These are phyloP conservation scores for Gossypium turneri DNA, from an alignment of 345 rosid genomes.

Conservation along the genomic window DNA sequence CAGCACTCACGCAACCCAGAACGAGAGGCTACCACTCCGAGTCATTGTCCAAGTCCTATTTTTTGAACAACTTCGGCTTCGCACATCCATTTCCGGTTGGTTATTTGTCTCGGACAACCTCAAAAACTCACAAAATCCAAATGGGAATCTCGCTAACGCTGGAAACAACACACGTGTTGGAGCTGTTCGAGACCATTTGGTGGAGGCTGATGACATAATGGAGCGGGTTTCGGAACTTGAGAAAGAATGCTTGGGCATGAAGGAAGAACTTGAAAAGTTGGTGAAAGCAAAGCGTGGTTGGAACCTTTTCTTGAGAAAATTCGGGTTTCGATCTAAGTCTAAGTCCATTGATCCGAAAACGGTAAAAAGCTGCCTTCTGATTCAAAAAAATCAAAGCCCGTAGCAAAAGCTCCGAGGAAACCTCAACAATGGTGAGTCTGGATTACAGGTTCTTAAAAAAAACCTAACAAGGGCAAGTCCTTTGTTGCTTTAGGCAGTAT, in stretches of 20 bases:
- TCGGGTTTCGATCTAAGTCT: slow-evolving; percentile 41
- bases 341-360: slow-evolving; percentile 25
- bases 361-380: slow-evolving; percentile 19
- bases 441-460: slow-evolving; percentile 9
- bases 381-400: slow-evolving; percentile 18
- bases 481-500: not conserved
- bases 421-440: slow-evolving; percentile 16
- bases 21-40: slow-evolving; percentile 83
- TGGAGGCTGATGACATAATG: slow-evolving; percentile 50
- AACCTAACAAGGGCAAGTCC: not conserved
- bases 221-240: slow-evolving; percentile 72
- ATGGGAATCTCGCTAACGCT: slow-evolving; percentile 38
- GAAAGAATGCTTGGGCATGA: slow-evolving; percentile 72
- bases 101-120: slow-evolving; percentile 57
- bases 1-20: slow-evolving; percentile 89
- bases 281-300: slow-evolving; percentile 60
- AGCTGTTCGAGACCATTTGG: slow-evolving; percentile 17
- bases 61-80: slow-evolving; percentile 84
- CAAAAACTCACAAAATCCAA: slow-evolving; percentile 37
- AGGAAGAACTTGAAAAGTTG: slow-evolving; percentile 68
- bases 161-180: slow-evolving; percentile 29
- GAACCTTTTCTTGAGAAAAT: slow-evolving; percentile 47
- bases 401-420: slow-evolving; percentile 18
- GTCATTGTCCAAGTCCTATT: slow-evolving; percentile 84
- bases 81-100: slow-evolving; percentile 73